Evolutionary conservation across 768 basidiomycete genomes (phyloP).

Genomic region (Candolleomyces aberdarensis): DNA sequence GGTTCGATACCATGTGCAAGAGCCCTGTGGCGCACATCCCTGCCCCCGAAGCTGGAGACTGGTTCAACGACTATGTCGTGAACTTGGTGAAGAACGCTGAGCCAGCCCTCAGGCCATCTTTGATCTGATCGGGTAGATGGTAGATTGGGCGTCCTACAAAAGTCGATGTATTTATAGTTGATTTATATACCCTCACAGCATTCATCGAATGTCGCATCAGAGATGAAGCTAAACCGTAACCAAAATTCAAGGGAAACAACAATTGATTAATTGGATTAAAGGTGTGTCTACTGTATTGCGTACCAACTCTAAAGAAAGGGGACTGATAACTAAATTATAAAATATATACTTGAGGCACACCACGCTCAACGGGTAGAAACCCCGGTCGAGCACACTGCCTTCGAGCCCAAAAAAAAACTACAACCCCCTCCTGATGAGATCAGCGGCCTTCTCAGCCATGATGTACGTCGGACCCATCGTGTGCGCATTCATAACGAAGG

Average conservation of each 20-base stretch:
- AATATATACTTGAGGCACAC: too few relatives aligned
- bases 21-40: constrained; percentile 23
- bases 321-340: too few relatives aligned
- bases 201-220: too few relatives aligned
- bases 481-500: background rate
- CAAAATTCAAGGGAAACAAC: too few relatives aligned
- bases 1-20: constrained; percentile 28
- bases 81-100: constrained; percentile 24
- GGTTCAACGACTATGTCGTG: constrained; percentile 32
- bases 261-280: too few relatives aligned
- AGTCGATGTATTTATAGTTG: background rate
- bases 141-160: background rate
- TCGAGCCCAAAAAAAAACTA: background rate
- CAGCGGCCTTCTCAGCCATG: background rate
- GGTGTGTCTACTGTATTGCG: too few relatives aligned
- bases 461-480: background rate
- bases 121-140: background rate
- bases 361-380: too few relatives aligned
- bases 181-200: background rate
- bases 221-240: too few relatives aligned
- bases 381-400: too few relatives aligned
- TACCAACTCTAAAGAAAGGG: too few relatives aligned
- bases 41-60: constrained; percentile 34
- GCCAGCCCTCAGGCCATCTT: constrained; percentile 16
- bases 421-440: background rate